A percentile compares a stretch with the other conserved stretches of the same genome.
Evolutionary conservation across 495 filamentous ascomycete species (phyloP).

Genomic region (Penicillium cosmopolitanum): DNA sequence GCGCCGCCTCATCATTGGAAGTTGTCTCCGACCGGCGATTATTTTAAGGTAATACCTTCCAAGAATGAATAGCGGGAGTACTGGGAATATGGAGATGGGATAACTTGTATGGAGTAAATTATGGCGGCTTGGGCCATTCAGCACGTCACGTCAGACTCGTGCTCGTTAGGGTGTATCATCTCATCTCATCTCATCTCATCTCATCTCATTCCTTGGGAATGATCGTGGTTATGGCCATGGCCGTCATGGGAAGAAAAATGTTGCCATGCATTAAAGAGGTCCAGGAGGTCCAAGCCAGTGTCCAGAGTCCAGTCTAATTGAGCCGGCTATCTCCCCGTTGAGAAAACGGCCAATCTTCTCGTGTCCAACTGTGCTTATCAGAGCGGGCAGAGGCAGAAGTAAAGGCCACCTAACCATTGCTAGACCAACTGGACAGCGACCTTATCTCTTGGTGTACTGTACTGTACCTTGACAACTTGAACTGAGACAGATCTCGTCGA

Average conservation of each 20-base stretch:
- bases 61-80: too few species aligned
- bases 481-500: not conserved
- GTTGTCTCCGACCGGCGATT: slow-evolving; percentile 23
- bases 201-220: too few species aligned
- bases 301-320: not conserved
- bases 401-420: too few species aligned
- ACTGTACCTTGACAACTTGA: not conserved
- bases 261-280: not conserved
- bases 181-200: too few species aligned
- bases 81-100: too few species aligned
- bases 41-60: slow-evolving; percentile 23
- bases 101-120: not conserved
- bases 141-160: not conserved
- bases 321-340: not conserved
- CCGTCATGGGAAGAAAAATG: too few species aligned
- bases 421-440: too few species aligned
- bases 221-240: too few species aligned
- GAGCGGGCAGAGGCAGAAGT: too few species aligned
- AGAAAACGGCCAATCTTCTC: not conserved
- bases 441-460: too few species aligned
- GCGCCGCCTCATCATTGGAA: slow-evolving; percentile 27
- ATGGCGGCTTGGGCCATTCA: not conserved
- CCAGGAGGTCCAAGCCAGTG: slow-evolving; percentile 2
- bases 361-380: not conserved
- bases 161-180: not conserved